phyloP scores from a whole-genome alignment of 2,329 filamentous ascomycete species.

The Purpureocillium takamizusanense region DNA sequence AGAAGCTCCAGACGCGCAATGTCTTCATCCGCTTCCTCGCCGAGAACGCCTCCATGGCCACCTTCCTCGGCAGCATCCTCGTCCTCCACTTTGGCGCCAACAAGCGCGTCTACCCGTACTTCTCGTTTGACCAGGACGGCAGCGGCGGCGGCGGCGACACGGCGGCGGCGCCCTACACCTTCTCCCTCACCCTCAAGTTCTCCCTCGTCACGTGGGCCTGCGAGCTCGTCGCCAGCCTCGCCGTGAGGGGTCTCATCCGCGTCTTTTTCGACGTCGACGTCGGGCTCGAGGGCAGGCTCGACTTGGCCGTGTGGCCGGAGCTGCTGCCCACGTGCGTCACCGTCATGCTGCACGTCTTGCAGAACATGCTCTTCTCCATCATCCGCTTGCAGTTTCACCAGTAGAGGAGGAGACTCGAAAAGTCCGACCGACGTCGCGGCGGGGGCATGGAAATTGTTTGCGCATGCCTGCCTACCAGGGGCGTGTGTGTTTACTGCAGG shows the following conservation, averaged over 20 bases:
- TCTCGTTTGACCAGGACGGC: conserved; percentile 62
- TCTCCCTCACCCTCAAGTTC: conserved; percentile 53
- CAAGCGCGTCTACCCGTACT: conserved; percentile 61
- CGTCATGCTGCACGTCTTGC: conserved; percentile 58
- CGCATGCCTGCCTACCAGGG: no score
- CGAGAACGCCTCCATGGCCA: conserved; percentile 60
- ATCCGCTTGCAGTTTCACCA: conserved; percentile 50
- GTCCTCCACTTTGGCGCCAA: conserved; percentile 60
- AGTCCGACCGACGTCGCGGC: neutral
- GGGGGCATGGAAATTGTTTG: no score
- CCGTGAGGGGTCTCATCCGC: conserved; percentile 49
- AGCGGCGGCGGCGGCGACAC: no score
- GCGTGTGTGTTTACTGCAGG: no score
- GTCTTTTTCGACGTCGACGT: conserved; percentile 53
- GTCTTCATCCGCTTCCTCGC: conserved; percentile 60
- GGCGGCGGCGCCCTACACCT: conserved; percentile 43
- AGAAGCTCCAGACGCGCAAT: conserved; percentile 57
- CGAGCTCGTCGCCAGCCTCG: conserved; percentile 52
- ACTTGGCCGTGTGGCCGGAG: conserved; percentile 59
- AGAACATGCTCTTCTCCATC: conserved; percentile 66
- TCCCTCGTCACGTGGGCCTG: conserved; percentile 58
- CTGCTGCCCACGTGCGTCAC: conserved; percentile 56
- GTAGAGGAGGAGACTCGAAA: no score
- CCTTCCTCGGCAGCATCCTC: conserved; percentile 56
- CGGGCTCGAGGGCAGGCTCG: conserved; percentile 54